phyloP scores from a whole-genome alignment of 176 grass and related monocot genomes.

The Avena insularis region DNA sequence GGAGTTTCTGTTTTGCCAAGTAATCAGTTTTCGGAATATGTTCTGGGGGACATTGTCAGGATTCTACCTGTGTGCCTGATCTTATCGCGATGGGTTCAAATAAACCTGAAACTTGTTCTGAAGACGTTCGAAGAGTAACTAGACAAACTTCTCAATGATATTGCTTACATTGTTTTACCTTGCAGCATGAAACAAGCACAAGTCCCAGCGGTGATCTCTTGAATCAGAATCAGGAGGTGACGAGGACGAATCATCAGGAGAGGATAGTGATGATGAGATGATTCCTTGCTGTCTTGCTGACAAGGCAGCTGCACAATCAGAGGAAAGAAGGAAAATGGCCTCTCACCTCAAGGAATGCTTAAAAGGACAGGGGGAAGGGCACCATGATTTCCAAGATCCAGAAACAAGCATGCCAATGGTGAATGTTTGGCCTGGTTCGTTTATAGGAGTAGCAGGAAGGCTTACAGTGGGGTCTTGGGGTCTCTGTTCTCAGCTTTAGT shows the following conservation, averaged over 20 bases:
- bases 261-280: constrained; percentile 28
- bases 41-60: neutral
- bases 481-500: too few relatives aligned
- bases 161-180: constrained; percentile 9
- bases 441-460: too few relatives aligned
- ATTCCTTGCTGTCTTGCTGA: constrained; percentile 30
- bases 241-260: neutral
- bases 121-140: constrained; percentile 12
- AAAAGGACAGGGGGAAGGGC: too few relatives aligned
- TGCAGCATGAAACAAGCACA: constrained; percentile 33
- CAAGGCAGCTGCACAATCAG: constrained; percentile 62
- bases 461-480: too few relatives aligned
- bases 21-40: constrained; percentile 5
- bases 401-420: too few relatives aligned
- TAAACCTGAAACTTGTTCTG: neutral
- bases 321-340: too few relatives aligned
- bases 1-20: neutral
- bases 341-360: too few relatives aligned
- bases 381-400: too few relatives aligned
- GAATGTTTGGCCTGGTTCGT: too few relatives aligned
- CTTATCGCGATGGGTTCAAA: neutral
- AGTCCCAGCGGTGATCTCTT: constrained; percentile 15
- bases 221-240: constrained; percentile 20
- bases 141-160: neutral
- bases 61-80: neutral